phyloP scores from a whole-genome alignment of 75 land plant species.

The Cupressus sempervirens region DNA sequence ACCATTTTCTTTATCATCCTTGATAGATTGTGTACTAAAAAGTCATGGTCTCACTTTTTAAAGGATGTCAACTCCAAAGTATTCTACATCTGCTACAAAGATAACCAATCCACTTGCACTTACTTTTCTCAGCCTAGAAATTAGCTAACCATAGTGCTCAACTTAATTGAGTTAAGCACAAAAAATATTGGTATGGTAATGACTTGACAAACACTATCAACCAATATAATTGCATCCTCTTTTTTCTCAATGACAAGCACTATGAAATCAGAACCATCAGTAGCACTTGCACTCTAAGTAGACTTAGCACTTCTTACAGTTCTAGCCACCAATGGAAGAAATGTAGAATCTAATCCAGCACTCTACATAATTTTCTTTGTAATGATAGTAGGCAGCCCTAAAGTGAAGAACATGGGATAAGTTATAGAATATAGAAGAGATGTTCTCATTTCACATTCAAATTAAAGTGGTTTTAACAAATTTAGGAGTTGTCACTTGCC shows the following conservation, averaged over 20 bases:
- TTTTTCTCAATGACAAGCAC: conserved; percentile 29
- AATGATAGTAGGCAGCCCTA: conserved; percentile 86
- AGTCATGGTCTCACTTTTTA: conserved; percentile 21
- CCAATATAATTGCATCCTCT: conserved; percentile 11
- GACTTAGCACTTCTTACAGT: conserved; percentile 48
- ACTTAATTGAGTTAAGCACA: conserved; percentile 9
- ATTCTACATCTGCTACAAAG: conserved; percentile 33
- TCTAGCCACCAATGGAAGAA: conserved; percentile 83
- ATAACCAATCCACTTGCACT: conserved; percentile 83
- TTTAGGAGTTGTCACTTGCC: not conserved
- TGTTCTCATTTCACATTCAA: not conserved
- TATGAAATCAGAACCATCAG: conserved; percentile 94
- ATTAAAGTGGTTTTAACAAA: not conserved
- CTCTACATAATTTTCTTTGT: conserved; percentile 85
- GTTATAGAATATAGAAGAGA: not conserved
- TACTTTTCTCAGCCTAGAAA: conserved; percentile 32
- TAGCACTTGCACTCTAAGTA: conserved; percentile 67
- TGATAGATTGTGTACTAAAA: conserved; percentile 9
- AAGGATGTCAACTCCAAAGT: conserved; percentile 30
- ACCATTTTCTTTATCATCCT: no score
- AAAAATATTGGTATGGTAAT: no score
- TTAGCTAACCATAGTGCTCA: not conserved
- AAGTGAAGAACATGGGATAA: conserved; percentile 13
- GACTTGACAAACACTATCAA: conserved; percentile 28
- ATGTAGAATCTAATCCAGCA: conserved; percentile 51